Percentiles rank a stretch among this genome's conserved stretches.
Evolutionary conservation across 805 yeast species (phyloP).

Genomic region (Millerozyma miso): DNA sequence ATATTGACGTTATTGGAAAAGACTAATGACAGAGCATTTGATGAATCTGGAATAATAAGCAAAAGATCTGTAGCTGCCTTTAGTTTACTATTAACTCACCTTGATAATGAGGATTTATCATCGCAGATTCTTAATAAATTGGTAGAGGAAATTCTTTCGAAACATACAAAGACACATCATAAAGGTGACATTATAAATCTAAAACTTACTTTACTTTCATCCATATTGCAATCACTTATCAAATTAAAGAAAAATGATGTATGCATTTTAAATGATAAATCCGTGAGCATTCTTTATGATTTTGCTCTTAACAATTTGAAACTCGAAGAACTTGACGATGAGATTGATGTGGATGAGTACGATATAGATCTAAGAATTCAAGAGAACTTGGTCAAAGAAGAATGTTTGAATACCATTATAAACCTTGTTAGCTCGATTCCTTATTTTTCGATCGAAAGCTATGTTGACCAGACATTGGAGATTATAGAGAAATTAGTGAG

Average conservation of each 20-base stretch:
- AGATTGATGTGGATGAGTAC: slow-evolving; percentile 24
- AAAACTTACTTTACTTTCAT: slow-evolving; percentile 12
- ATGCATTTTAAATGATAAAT: slow-evolving; percentile 1
- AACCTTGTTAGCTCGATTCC: slow-evolving; percentile 19
- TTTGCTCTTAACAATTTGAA: slow-evolving; percentile 9
- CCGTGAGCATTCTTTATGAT: slow-evolving; percentile 11
- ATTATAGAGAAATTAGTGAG: slow-evolving; percentile 20
- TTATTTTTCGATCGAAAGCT: slow-evolving; percentile 9
- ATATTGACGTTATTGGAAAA: slow-evolving; percentile 18
- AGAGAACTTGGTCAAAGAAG: slow-evolving; percentile 48
- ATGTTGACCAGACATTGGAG: slow-evolving; percentile 12
- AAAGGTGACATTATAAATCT: slow-evolving; percentile 8
- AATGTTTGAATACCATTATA: slow-evolving; percentile 42
- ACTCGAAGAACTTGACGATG: slow-evolving; percentile 15
- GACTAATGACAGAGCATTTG: slow-evolving; percentile 35
- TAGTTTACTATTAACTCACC: slow-evolving; percentile 35
- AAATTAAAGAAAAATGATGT: slow-evolving; percentile 3
- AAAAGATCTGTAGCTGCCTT: slow-evolving; percentile 49
- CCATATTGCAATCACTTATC: slow-evolving; percentile 10
- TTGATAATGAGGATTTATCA: slow-evolving; percentile 8
- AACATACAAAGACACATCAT: slow-evolving; percentile 14
- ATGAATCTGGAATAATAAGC: slow-evolving; percentile 41
- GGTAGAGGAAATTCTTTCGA: slow-evolving; percentile 7
- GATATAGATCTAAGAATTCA: slow-evolving; percentile 43
- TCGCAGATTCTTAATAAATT: slow-evolving; percentile 14